Base-by-base conservation (phyloP, 192 early-diverging fungal genomes). In the Ambispora gerdemannii region DNA sequence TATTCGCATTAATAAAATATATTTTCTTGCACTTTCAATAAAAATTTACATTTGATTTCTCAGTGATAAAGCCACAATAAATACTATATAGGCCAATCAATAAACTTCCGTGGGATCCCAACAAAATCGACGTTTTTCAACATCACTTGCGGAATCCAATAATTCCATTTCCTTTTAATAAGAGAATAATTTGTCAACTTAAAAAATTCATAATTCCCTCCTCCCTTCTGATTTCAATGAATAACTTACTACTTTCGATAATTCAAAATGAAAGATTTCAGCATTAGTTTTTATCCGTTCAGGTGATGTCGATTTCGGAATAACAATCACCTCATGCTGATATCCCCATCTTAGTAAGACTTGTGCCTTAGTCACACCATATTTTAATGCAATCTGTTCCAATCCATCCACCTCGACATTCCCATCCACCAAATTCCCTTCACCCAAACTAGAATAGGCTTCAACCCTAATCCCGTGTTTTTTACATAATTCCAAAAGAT, bases 381-480 rank as follows among this genome's bases (percentile, higher is more conserved):
- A 28, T 11, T 67, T 67, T 67, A 70, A 19, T 7, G 56, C 50
- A 50, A 67, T 56, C 17, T 25, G 17, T 62, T 36, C 34, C 27
- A 52, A 25, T 32, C 33, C 50, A 51, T 56, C 36, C 13, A 67
- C 28, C 59, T 70, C 2, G 20, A 35, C 52, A 34, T 63, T 20
- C 51, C 79, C 72, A 38, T 63, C 24, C 17, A 78, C 61, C 20
- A 80, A 43, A 4, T 52, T 62, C 0, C 85, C 84, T 77, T 90
- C 85, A 6, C 91, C 90, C 0, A 92, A 73, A 71, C 87, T 89
- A 8, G 86, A 87, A 68, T 92, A 92, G 17, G 90, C 89, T 38
- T 87, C 84, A 34, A 90, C 77, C 27, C 80, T 77, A 59, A 92
- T 89, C 3, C 76, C 53, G 56, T 89, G 76, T 6, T 73, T 30